Base-by-base conservation (phyloP, 306 rosid species). In the Pyrus bretschneideri region DNA sequence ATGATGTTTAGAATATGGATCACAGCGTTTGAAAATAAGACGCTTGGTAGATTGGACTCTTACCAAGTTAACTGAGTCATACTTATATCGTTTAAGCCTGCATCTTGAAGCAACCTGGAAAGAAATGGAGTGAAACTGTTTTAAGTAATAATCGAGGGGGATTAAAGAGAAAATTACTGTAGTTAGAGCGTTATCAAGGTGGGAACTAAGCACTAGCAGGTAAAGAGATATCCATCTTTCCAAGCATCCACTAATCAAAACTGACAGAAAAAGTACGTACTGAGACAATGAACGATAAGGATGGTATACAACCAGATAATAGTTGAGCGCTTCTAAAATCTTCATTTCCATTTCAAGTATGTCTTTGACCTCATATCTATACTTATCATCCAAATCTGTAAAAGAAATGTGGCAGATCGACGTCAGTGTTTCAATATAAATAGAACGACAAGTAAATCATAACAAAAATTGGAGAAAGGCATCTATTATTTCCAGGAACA, bases 261-360 rank as follows among this genome's bases (percentile, higher is more conserved):
- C 21, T 49, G 55, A 49, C 21, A 15, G 21, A 49, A 49, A 49
- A 49, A 1, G 55, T 15, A 87, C 98, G 86, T 85, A 94, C 98
- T 91, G 91, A 70, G 97, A 90, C 73, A 94, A 83, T 51, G 98
- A 88, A 13, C 91, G 93, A 79, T 93, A 93, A 25, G 97, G 98
- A 81, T 94, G 98, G 85, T 89, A 94, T 76, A 94, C 89, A 86
- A 94, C 98, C 73, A 94, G 77, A 78, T 92, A 94, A 83, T 91
- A 94, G 81, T 94, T 85, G 75, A 94, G 90, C 30, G 96, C 98
- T 89, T 94, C 98, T 81, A 94, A 81, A 80, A 94, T 81, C 91
- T 92, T 94, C 97, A 94, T 94, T 86, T 94, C 97, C 98, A 94
- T 94, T 87, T 92, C 97, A 76, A 94, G 96, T 75, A 94, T 90